Evolutionary conservation across 192 early-diverging fungal genomes (phyloP).

Genomic region (Rhizoclosmatium sp.): DNA sequence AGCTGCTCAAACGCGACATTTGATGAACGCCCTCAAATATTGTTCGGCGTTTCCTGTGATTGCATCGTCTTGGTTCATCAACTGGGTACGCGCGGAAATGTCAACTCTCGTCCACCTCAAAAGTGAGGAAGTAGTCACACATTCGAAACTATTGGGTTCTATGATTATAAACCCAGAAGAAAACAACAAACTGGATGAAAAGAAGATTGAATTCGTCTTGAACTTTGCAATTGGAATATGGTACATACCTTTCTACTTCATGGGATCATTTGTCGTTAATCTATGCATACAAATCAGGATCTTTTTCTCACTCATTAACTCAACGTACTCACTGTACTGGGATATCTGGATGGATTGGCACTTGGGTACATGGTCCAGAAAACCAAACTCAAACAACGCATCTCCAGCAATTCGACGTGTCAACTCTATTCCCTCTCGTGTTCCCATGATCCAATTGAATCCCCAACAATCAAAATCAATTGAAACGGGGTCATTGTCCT

Average conservation of each 20-base stretch:
- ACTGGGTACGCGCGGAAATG: constrained; percentile 36
- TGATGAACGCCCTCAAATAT: constrained; percentile 95
- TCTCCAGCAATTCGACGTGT: not conserved
- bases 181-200: constrained; percentile 19
- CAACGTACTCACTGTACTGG: constrained; percentile 95
- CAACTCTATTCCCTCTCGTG: not conserved
- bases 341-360: constrained; percentile 94
- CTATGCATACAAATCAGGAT: constrained; percentile 46
- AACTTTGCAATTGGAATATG: constrained; percentile 59
- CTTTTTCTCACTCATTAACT: constrained; percentile 80
- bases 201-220: constrained; percentile 33
- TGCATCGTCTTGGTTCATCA: constrained; percentile 49
- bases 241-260: constrained; percentile 38
- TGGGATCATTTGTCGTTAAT: not conserved
- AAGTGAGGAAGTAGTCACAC: not conserved
- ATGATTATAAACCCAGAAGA: constrained; percentile 5
- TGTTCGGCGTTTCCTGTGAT: constrained; percentile 83
- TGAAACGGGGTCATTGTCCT: not conserved
- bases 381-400: not conserved
- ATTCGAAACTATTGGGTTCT: constrained; percentile 21
- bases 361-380: constrained; percentile 52
- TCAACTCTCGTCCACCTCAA: constrained; percentile 8
- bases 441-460: constrained; percentile 20
- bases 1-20: constrained; percentile 67
- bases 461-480: not conserved